These are phyloP conservation scores for Fusarium begoniae DNA, from an alignment of 2,329 filamentous ascomycete genomes.

Conservation along the genomic window DNA sequence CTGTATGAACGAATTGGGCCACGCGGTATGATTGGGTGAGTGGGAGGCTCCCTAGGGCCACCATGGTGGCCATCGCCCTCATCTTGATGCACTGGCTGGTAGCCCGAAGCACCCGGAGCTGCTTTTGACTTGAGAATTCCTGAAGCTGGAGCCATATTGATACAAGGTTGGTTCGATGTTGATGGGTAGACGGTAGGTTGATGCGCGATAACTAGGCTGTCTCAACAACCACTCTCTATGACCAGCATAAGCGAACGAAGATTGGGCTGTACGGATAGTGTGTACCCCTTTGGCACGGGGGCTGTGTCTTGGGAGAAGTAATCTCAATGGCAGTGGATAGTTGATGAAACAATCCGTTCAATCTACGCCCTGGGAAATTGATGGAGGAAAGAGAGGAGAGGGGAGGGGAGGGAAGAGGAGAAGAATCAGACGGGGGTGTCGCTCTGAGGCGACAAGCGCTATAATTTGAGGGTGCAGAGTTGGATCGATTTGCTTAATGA, in stretches of 20 bases:
- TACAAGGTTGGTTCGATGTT: neutral
- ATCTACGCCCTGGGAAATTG: neutral
- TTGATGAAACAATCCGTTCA: constrained; percentile 9
- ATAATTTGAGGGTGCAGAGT: neutral
- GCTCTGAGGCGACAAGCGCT: neutral
- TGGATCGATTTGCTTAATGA: neutral
- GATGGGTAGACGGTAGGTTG: neutral
- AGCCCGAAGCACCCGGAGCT: constrained; percentile 40
- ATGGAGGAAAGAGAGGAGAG: neutral
- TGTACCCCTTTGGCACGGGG: constrained; percentile 23
- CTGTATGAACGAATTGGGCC: constrained; percentile 43
- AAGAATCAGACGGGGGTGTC: neutral
- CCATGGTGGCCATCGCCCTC: constrained; percentile 39
- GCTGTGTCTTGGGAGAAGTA: neutral
- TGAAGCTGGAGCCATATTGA: constrained; percentile 33
- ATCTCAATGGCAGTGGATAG: neutral
- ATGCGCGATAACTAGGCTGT: neutral
- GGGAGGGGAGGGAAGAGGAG: neutral
- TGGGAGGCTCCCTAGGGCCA: constrained; percentile 22
- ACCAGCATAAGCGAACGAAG: constrained; percentile 3
- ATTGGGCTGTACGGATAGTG: neutral
- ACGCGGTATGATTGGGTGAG: constrained; percentile 26
- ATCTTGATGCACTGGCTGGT: constrained; percentile 49
- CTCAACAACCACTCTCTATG: constrained; percentile 13
- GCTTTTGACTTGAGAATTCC: constrained; percentile 15